Evolutionary conservation across 495 filamentous ascomycete genomes (phyloP), one percentile per base, ranked within the genome.

Genomic region (Halenospora varia): DNA sequence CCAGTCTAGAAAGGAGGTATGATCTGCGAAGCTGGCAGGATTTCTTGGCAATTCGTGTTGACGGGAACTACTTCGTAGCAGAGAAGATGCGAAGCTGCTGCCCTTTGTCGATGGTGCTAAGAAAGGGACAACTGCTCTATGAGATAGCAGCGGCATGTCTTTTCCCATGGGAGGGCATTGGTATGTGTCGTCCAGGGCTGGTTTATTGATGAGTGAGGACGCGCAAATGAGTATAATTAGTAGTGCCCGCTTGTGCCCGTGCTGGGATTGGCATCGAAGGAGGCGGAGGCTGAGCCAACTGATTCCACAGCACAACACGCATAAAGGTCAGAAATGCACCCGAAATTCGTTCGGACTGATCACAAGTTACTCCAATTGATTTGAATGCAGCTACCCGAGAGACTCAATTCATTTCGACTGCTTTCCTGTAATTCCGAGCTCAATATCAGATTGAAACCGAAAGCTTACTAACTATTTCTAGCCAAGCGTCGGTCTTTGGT

Each of bases 141-240:
- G 57, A 25, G 40, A 57, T 41, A 20, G 49, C 53, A 61, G 39
- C 57, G 18, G 57, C 62, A 64, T 64, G 20, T 53, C 57, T 61
- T 17, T 54, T 48, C 45, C 4, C 20, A 23, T n/a, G 19, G 26
- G 46, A 20, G 35, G 47, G 45, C 40, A 49, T 56, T 26, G 47
- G 20, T 13, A 20, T 49, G n/a, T 8, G 42, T 46, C 4, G 29
- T 35, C 13, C 29, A 35, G 29, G 29, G 13, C 29, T 4, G 29
- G 13, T 35, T 4, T 35, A 35, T 13, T 35, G 29, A 35, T 35
- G 29, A 35, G 29, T 35, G 29, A 35, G 29, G 29, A 35, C 29
- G 29, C 29, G 29, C 29, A 35, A 35, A 35, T 35, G 29, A 35
- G 29, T 35, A 35, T 35, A 35, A 35, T 35, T 35, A 35, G 29